These are phyloP conservation scores for Triticum turgidum DNA, from an alignment of 176 grass and related monocot species.

Conservation along the genomic window DNA sequence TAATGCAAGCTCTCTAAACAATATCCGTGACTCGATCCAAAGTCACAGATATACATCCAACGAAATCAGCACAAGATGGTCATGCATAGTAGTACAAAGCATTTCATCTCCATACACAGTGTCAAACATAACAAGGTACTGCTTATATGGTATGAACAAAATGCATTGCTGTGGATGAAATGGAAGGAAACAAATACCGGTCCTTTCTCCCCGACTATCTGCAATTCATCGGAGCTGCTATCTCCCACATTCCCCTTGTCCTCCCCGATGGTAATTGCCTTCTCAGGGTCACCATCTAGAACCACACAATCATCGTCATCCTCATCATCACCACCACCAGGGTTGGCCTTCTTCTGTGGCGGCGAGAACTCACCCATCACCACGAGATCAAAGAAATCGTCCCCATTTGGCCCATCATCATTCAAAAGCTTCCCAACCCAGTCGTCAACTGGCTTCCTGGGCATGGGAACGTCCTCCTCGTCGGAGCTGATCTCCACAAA, in stretches of 20 bases:
- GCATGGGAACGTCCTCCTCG: constrained; percentile 50
- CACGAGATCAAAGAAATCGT: constrained; percentile 59
- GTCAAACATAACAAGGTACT: constrained; percentile 10
- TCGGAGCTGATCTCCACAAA: constrained; percentile 95
- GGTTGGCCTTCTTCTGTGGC: constrained; percentile 27
- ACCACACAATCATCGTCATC: constrained; percentile 80
- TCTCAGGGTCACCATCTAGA: constrained; percentile 71
- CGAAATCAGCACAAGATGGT: neutral
- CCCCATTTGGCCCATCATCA: neutral
- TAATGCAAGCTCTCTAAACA: neutral
- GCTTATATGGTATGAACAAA: neutral
- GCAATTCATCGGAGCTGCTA: constrained; percentile 64
- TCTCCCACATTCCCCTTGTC: constrained; percentile 31
- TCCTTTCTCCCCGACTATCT: constrained; percentile 87
- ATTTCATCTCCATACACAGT: constrained; percentile 5
- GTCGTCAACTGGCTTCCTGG: neutral
- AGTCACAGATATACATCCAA: neutral
- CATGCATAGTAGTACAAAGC: constrained; percentile 2
- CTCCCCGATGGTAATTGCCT: constrained; percentile 16
- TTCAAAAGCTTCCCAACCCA: constrained; percentile 38
- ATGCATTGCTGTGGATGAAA: constrained; percentile 22
- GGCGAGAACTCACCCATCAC: constrained; percentile 54
- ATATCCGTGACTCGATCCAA: neutral
- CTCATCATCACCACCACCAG: neutral
- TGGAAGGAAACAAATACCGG: constrained; percentile 48